Conservation (phyloP, 768 basidiomycete species). For the Mycena kentingensis region DNA sequence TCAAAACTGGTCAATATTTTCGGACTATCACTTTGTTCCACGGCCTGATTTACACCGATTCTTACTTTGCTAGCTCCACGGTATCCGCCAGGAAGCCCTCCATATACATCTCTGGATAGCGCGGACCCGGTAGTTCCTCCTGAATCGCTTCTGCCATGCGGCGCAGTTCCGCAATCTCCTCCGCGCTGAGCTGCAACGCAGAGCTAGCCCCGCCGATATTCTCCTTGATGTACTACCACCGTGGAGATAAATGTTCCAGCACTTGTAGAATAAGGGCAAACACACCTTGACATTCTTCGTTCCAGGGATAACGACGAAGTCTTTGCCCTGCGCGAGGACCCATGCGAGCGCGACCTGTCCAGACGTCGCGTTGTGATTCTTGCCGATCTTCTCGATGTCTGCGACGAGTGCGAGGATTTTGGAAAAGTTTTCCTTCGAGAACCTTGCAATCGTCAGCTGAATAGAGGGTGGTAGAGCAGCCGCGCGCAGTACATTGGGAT, state of each 20-base stretch:
- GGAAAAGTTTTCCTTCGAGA: constrained; percentile 42
- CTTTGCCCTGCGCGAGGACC: constrained; percentile 18
- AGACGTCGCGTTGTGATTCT: constrained; percentile 25
- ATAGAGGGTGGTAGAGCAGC: background rate
- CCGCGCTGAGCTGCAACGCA: constrained; percentile 27
- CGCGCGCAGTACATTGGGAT: constrained; percentile 28
- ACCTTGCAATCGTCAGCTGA: no score
- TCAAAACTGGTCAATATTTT: no score
- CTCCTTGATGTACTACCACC: constrained; percentile 35
- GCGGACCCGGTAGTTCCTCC: constrained; percentile 17
- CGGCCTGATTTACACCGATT: no score
- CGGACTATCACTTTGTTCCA: no score
- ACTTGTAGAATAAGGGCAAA: constrained; percentile 1
- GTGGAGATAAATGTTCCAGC: background rate
- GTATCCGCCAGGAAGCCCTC: constrained; percentile 8
- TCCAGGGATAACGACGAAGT: constrained; percentile 20
- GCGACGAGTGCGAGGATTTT: constrained; percentile 42
- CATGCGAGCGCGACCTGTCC: constrained; percentile 19
- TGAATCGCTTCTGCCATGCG: constrained; percentile 30
- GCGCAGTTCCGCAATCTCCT: constrained; percentile 33
- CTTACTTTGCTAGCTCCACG: constrained; percentile 17
- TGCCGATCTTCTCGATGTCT: constrained; percentile 34
- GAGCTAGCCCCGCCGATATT: constrained; percentile 33
- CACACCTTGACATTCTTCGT: constrained; percentile 15
- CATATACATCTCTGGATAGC: constrained; percentile 13